phyloP scores from a whole-genome alignment of 1,139 yeast species.

The Hansenula sp. region DNA sequence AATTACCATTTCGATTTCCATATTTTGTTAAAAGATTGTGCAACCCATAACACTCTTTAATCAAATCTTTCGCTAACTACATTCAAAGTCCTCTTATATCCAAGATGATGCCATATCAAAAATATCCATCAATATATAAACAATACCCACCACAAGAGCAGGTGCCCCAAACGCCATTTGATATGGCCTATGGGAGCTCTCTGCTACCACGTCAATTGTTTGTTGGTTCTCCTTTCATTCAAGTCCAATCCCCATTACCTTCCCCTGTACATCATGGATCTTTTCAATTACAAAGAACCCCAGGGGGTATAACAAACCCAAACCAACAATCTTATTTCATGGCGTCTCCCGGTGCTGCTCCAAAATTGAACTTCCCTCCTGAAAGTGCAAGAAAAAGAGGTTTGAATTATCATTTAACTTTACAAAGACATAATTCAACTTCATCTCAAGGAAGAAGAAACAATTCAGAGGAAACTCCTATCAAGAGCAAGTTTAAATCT shows the following conservation, averaged over 20 bases:
- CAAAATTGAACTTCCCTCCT: constrained; percentile 31
- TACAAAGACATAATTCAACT: constrained; percentile 2
- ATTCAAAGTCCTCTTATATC: not conserved
- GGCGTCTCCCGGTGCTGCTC: constrained; percentile 20
- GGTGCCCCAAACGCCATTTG: constrained; percentile 48
- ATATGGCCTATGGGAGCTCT: constrained; percentile 53
- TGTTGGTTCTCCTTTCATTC: constrained; percentile 63
- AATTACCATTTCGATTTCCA: no score
- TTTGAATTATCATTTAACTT: constrained; percentile 5
- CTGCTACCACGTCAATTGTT: constrained; percentile 68
- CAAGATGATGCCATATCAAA: constrained; percentile 17
- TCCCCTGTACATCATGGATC: constrained; percentile 19
- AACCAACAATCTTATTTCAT: constrained; percentile 16
- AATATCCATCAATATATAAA: constrained; percentile 20
- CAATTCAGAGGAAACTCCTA: constrained; percentile 12
- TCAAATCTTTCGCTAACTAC: not conserved
- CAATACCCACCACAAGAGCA: constrained; percentile 20
- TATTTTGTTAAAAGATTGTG: not conserved
- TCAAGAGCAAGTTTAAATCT: constrained; percentile 12
- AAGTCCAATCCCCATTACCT: constrained; percentile 32
- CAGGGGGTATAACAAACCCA: not conserved
- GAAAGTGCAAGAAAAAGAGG: constrained; percentile 24
- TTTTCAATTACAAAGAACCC: constrained; percentile 9
- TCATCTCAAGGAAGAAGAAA: constrained; percentile 2
- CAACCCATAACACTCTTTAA: not conserved